phyloP scores from a whole-genome alignment of 2,329 filamentous ascomycete species.

The Colletotrichum cordylinicola region DNA sequence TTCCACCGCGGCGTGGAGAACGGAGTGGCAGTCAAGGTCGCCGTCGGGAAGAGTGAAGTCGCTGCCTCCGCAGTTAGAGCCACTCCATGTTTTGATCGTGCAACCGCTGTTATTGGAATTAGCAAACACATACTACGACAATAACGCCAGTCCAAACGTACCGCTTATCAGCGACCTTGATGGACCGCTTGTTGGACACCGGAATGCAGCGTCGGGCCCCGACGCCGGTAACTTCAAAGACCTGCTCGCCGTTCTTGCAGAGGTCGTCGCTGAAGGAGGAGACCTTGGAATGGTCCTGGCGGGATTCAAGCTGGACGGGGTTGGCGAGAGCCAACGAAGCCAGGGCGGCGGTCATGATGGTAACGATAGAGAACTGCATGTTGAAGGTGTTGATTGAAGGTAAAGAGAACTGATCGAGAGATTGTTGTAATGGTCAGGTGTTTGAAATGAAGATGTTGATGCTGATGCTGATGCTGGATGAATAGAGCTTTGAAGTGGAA shows the following conservation, averaged over 20 bases:
- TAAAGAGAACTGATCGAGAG: too few species aligned
- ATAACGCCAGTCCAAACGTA: neutral
- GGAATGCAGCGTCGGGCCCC: neutral
- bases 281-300: neutral
- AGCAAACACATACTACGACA: too few species aligned
- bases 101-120: neutral
- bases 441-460: neutral
- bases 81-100: neutral
- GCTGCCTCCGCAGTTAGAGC: neutral
- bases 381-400: neutral
- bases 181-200: neutral
- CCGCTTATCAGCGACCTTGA: neutral
- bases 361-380: neutral
- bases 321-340: neutral
- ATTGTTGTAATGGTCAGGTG: too few species aligned
- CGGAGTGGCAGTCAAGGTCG: neutral
- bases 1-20: neutral
- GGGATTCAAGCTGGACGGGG: neutral
- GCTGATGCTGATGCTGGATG: neutral
- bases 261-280: neutral
- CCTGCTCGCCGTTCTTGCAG: neutral
- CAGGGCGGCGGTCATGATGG: neutral
- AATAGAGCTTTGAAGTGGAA: fast-evolving
- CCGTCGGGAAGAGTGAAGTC: neutral
- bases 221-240: neutral